Base-by-base conservation (phyloP, 2,329 filamentous ascomycete species). In the Monosporascus sp. region DNA sequence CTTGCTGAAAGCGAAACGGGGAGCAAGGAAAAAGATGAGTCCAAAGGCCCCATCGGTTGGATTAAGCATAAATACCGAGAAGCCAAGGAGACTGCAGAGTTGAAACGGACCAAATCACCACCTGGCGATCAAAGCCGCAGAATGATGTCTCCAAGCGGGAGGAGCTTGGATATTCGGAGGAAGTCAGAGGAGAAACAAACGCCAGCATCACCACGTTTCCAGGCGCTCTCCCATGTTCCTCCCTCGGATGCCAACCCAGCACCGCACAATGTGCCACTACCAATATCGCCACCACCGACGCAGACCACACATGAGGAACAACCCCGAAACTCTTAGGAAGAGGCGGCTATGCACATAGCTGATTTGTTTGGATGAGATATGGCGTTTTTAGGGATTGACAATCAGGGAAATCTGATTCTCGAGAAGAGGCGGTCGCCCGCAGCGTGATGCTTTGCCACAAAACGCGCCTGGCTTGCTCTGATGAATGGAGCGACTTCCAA, bases 31-130 rank as follows among this genome's bases (percentile, higher is more conserved):
- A 74, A 66, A 53, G 77, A 81, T 8, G 79, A 82, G 37, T 55
- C 70, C 5, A 78, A 74, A 58, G 78, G 79, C 3, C 72, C 81
- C 8, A 72, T 82, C 7, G 76, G 76, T 46, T 83, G 81, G 81
- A 78, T 84, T 58, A 82, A 76, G 64, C 79, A 71, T 65, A 84
- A 84, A 63, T 82, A 82, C 63, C 77, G 80, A 25, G 81, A 81
- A 61, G 78, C 77, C 49, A 83, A 82, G 65, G 81, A 82, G 58
- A 80, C 70, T 43, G 75, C 71, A 1, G 81, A 83, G 52, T 73
- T 79, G 47, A 73, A 78, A 59, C 74, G 81, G 48, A 77, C 75
- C 60, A 83, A 82, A 65, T 83, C 80, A 8, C 81, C 81, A 3
- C 77, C 80, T 2, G 70, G 70, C 24, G 73, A 75, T 24, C 65